Percentiles rank a stretch among this genome's conserved stretches.
These are phyloP conservation scores for Pelargonium citronellum DNA, from an alignment of 441 rosid species.

Conservation along the genomic window DNA sequence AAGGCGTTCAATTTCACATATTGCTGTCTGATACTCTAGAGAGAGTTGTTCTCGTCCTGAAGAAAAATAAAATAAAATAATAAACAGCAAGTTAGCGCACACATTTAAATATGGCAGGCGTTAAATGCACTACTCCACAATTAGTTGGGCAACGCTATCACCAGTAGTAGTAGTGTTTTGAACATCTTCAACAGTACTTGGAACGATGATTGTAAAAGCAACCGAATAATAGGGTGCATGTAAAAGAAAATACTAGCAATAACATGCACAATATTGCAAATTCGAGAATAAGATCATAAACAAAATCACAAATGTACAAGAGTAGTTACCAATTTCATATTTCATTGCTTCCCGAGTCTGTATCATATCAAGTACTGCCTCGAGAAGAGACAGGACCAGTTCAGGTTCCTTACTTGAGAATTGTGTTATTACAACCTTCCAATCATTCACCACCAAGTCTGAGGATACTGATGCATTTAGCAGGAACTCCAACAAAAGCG, in stretches of 20 bases:
- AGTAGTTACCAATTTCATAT: conserved; percentile 43
- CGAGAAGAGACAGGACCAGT: conserved; percentile 58
- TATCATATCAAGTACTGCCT: conserved; percentile 54
- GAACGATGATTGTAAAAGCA: not conserved
- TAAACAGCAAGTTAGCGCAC: not conserved
- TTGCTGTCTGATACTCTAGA: conserved; percentile 29
- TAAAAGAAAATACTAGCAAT: not conserved
- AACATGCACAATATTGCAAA: not conserved
- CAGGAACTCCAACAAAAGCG: conserved; percentile 57
- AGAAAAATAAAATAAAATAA: conserved; percentile 5
- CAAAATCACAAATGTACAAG: too few relatives aligned
- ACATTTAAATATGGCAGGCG: not conserved
- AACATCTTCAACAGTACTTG: not conserved
- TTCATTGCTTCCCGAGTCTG: conserved; percentile 40
- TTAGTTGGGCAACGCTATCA: not conserved
- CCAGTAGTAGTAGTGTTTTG: not conserved
- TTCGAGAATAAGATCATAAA: not conserved
- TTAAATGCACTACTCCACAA: not conserved
- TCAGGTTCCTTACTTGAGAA: conserved; percentile 74
- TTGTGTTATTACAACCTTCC: conserved; percentile 55
- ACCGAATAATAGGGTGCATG: not conserved
- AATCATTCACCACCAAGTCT: conserved; percentile 41
- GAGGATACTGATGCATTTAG: conserved; percentile 51
- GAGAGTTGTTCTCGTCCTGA: conserved; percentile 26
- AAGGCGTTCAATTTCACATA: conserved; percentile 36